Base-by-base conservation (phyloP, 202 grass and related monocot species). In the Miscanthus sacchariflorus region DNA sequence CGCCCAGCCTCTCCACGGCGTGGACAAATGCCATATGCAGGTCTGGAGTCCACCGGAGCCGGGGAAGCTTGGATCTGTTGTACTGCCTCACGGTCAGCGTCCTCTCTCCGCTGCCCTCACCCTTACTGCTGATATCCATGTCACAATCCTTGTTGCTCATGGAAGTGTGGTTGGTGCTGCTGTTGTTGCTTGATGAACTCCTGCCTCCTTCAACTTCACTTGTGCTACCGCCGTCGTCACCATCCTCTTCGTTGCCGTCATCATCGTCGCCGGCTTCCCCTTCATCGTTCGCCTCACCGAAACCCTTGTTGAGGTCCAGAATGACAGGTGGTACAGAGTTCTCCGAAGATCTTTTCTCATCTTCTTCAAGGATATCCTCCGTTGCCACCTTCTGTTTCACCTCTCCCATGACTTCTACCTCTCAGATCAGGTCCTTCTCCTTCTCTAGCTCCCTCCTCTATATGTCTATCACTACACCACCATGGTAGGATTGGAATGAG, bases 1-100 rank as follows among this genome's bases (percentile, higher is more conserved):
- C 96, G n/a, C 96, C 96, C 17, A 98, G 91, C 52, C 91, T 88
- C 88, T 99, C 94, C 9, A 99, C 91, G 35, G 96, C 92, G 50
- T 96, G 92, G 80, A 99, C 67, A 78, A 96, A 99, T 30, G 96
- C 85, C 87, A 95, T 90, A 82, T 99, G 96, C 58, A 99, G 96
- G 84, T 99, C 96, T 0, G 92, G 89, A 36, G 96, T 99, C 96
- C 96, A 99, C 64, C 94, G 85, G 54, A 99, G 91, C 56, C 96
- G 90, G 24, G 94, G 96, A 7, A 90, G 83, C 83, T 99, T 99
- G 7, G 96, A 99, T 38, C 96, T 70, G 78, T 91, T 93, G 86
- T 99, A 96, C 86, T 93, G 94, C 91, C 96, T 82, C 81, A 99
- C 94, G 44, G 88, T 87, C 18, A 89, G 78, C 13, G 73, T 48